phyloP scores from a whole-genome alignment of 306 rosid genomes.

The Abrus pulchellus region DNA sequence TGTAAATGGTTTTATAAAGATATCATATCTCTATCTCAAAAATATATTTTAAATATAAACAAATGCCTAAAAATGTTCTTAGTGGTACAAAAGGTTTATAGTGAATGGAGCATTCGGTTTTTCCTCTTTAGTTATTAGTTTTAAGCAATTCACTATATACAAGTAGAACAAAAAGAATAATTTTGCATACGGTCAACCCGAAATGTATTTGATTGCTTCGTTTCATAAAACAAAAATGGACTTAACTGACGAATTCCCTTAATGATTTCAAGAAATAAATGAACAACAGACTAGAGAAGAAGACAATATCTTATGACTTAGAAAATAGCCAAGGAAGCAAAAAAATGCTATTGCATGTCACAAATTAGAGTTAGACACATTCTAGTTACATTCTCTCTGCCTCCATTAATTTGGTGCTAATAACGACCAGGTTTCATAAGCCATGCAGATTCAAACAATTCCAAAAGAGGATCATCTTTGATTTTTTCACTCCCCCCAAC shows the following conservation, averaged over 20 bases:
- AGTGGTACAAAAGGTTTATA: too few relatives aligned
- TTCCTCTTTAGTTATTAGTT: too few relatives aligned
- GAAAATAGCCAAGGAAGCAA: background rate
- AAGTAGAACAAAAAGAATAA: background rate
- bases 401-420: background rate
- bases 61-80: too few relatives aligned
- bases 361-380: background rate
- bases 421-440: conserved; percentile 53
- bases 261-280: conserved; percentile 15
- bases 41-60: too few relatives aligned
- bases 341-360: background rate
- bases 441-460: conserved; percentile 79
- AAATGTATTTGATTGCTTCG: conserved; percentile 11
- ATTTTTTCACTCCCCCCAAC: background rate
- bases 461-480: conserved; percentile 55
- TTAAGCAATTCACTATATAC: too few relatives aligned
- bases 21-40: too few relatives aligned
- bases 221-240: conserved; percentile 26
- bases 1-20: too few relatives aligned
- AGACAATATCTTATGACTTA: background rate
- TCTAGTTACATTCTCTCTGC: background rate
- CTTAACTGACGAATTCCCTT: conserved; percentile 11
- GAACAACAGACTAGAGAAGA: conserved; percentile 26
- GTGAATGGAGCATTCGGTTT: too few relatives aligned
- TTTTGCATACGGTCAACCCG: background rate